Percentiles rank a stretch among this genome's conserved stretches.
Conservation (phyloP, 2,329 filamentous ascomycete species). For the Fusarium duplospermum region DNA sequence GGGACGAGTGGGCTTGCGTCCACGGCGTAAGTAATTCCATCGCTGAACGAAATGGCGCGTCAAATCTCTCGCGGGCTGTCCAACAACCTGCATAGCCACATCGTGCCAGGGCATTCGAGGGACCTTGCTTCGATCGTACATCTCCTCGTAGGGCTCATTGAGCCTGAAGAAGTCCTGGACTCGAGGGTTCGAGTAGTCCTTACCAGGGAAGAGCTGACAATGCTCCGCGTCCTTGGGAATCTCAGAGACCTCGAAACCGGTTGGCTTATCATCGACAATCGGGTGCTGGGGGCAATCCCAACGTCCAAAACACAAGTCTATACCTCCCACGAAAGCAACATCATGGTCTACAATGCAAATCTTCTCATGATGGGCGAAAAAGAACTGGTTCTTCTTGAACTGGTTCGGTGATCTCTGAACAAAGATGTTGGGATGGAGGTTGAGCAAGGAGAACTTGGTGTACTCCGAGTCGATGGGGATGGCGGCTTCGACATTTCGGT, state of each 20-base stretch:
- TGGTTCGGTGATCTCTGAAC: conserved; percentile 97
- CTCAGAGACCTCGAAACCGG: conserved; percentile 86
- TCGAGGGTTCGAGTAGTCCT: conserved; percentile 97
- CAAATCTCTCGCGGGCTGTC: conserved; percentile 92
- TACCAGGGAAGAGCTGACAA: conserved; percentile 95
- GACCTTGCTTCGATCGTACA: conserved; percentile 92
- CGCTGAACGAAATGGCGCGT: conserved; percentile 97
- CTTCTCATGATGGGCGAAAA: conserved; percentile 99
- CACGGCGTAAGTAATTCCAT: conserved; percentile 96
- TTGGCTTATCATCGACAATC: conserved; percentile 91
- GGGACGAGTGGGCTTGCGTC: conserved; percentile 91
- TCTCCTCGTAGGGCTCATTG: conserved; percentile 96
- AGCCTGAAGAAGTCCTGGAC: conserved; percentile 95
- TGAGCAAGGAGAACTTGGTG: conserved; percentile 94
- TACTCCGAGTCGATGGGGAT: conserved; percentile 98
- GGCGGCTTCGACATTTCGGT: conserved; percentile 96
- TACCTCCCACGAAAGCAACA: conserved; percentile 92
- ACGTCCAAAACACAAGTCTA: conserved; percentile 95
- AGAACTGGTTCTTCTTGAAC: conserved; percentile 98
- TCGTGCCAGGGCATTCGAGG: conserved; percentile 99
- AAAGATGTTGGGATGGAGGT: conserved; percentile 95
- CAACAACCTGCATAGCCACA: conserved; percentile 96
- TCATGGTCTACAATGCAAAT: conserved; percentile 97
- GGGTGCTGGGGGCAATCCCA: conserved; percentile 97
- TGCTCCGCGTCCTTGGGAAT: conserved; percentile 88